Percentiles rank a stretch among this genome's conserved stretches.
Conservation (phyloP, 108 stramenopile species). For the Thalassiosira profunda region DNA sequence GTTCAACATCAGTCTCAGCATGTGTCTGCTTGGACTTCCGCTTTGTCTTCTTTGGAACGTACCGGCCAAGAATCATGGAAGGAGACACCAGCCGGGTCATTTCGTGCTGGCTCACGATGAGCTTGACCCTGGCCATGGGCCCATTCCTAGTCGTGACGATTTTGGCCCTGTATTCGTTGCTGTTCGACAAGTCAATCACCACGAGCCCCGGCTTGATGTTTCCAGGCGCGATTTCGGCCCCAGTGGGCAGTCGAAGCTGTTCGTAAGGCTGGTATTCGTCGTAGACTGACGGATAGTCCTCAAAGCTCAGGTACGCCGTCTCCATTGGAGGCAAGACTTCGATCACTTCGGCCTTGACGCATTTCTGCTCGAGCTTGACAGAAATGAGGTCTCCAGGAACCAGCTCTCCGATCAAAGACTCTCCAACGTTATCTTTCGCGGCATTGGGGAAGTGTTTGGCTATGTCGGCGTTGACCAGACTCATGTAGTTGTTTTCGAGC, state of each 20-base stretch:
- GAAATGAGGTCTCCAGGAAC: conserved; percentile 38
- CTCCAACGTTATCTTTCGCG: conserved; percentile 21
- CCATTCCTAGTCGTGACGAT: conserved; percentile 28
- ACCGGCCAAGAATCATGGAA: conserved; percentile 44
- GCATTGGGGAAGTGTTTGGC: conserved; percentile 46
- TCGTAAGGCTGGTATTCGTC: conserved; percentile 62
- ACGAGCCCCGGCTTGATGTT: conserved; percentile 55
- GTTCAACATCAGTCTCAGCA: background rate
- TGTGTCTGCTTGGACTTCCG: background rate
- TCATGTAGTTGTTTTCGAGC: conserved; percentile 47
- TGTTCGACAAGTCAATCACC: conserved; percentile 50
- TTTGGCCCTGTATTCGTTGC: conserved; percentile 43
- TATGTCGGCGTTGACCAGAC: conserved; percentile 26
- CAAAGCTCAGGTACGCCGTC: conserved; percentile 55
- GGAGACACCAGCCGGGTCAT: conserved; percentile 45
- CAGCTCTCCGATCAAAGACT: conserved; percentile 33
- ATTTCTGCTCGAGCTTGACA: conserved; percentile 48
- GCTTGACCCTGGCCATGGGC: conserved; percentile 40
- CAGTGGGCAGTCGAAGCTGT: conserved; percentile 33
- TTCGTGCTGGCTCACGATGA: conserved; percentile 45
- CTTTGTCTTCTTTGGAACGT: conserved; percentile 17
- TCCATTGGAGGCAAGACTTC: conserved; percentile 43
- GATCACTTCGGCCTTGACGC: conserved; percentile 47
- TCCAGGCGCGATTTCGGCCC: conserved; percentile 38
- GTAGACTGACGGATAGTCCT: conserved; percentile 62